These are phyloP conservation scores for Geotrichum aggregatum DNA, from an alignment of 1,139 yeast species.

Conservation along the genomic window DNA sequence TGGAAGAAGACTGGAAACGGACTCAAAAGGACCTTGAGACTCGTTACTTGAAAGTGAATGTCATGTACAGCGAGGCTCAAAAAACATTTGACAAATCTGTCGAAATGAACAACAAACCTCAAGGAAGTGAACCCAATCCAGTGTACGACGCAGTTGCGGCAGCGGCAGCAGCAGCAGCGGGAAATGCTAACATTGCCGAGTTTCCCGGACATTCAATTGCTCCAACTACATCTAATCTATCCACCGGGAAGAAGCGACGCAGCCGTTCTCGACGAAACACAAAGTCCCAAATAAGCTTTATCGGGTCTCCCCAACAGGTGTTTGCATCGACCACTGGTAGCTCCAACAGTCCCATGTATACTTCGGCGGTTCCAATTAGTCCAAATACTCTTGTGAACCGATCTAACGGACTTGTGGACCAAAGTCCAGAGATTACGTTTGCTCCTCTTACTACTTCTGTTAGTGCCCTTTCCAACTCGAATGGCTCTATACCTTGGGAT, in stretches of 20 bases:
- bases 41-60: conserved; percentile 35
- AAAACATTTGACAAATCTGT: conserved; percentile 27
- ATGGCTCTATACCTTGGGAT: conserved; percentile 12
- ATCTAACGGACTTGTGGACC: neutral
- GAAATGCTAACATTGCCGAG: conserved; percentile 9
- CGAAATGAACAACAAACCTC: conserved; percentile 7
- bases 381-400: conserved; percentile 9
- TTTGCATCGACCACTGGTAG: conserved; percentile 4
- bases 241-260: conserved; percentile 15
- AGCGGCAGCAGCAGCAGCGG: conserved; percentile 20
- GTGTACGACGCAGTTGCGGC: conserved; percentile 19
- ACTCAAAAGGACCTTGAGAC: conserved; percentile 37
- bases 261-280: conserved; percentile 21
- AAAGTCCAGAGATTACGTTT: conserved; percentile 13
- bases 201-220: conserved; percentile 12
- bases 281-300: conserved; percentile 14
- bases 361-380: conserved; percentile 10
- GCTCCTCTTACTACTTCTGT: conserved; percentile 11
- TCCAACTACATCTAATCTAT: conserved; percentile 13
- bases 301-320: conserved; percentile 15
- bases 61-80: conserved; percentile 34
- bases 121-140: conserved; percentile 13
- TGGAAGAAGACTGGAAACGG: conserved; percentile 36
- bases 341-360: conserved; percentile 7
- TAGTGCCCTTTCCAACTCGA: conserved; percentile 9